Base-by-base conservation (phyloP, 148 eudicot species). In the Rhododendron williamsianum region DNA sequence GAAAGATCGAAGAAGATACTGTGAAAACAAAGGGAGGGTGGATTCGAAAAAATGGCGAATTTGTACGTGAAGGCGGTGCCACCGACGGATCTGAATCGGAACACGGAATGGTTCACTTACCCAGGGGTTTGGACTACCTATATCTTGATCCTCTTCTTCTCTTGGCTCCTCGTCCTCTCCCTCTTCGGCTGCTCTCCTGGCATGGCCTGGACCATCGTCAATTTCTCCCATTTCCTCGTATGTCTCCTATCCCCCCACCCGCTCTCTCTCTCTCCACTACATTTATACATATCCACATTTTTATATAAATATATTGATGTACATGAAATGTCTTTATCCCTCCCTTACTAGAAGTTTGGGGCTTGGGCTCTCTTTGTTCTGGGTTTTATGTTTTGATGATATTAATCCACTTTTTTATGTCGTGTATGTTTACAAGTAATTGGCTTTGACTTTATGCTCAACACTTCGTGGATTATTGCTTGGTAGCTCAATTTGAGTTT, bases 121-220 rank as follows among this genome's bases (percentile, higher is more conserved):
- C 45, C 45, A 41, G 45, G 45, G 45, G 45, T 41, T 6, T 95
- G 98, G 98, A 95, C 96, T 11, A 91, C 93, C 4, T 95, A 95
- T 81, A 93, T 95, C 30, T 88, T 93, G 83, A 89, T 95, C 56
- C 85, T 93, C 23, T 95, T 95, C 89, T 91, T 95, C 87, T 86
- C 96, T 0, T 95, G 98, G 98, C 93, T 95, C 81, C 51, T 92
- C 43, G 93, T 95, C 49, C 93, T 95, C 79, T 93, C 98, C 60
- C 54, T 95, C 81, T 91, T 89, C 41, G 91, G 92, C 60, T 95
- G 95, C 81, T 69, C 94, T 65, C 92, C 98, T 48, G 98, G 98
- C 84, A 89, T 92, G 92, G 98, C 98, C 46, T 95, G 98, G 98
- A 93, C 98, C 78, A 69, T 91, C 72, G 95, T 95, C 80, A 92